These are phyloP conservation scores for Viola odorata DNA, from an alignment of 345 rosid species.

Conservation along the genomic window DNA sequence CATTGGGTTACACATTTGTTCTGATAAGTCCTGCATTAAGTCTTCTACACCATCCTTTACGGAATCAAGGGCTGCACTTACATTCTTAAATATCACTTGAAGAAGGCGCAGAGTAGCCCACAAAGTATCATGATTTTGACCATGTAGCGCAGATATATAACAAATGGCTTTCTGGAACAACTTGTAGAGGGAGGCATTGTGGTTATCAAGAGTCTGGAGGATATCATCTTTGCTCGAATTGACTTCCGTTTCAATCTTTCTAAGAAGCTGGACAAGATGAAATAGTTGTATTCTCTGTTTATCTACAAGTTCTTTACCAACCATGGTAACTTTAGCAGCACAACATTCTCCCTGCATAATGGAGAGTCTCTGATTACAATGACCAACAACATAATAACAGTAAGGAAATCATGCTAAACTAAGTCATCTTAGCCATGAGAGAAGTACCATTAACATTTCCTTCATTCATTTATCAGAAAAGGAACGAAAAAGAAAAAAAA, in stretches of 20 bases:
- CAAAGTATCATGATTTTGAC: conserved; percentile 36
- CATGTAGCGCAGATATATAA: conserved; percentile 18
- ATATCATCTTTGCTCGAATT: conserved; percentile 40
- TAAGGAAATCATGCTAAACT: too few relatives aligned
- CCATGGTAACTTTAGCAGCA: conserved; percentile 31
- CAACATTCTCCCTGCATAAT: conserved; percentile 34
- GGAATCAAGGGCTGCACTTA: conserved; percentile 32
- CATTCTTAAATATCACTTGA: conserved; percentile 30
- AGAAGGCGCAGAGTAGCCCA: conserved; percentile 37
- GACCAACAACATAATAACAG: too few relatives aligned
- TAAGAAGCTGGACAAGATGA: conserved; percentile 45
- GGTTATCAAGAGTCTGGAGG: conserved; percentile 28
- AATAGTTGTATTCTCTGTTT: conserved; percentile 38
- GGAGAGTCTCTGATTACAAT: neutral
- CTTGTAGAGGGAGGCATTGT: conserved; percentile 30
- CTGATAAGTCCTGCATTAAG: conserved; percentile 39
- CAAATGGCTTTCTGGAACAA: conserved; percentile 36
- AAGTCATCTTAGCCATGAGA: too few relatives aligned
- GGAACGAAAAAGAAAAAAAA: too few relatives aligned
- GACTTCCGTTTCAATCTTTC: conserved; percentile 41
- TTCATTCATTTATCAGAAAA: too few relatives aligned
- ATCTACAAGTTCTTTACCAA: conserved; percentile 36
- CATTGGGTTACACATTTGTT: conserved; percentile 53
- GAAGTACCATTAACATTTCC: neutral
- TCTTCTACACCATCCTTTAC: conserved; percentile 46